These are phyloP conservation scores for Kernera saxatilis DNA, from an alignment of 345 rosid species.

Conservation along the genomic window DNA sequence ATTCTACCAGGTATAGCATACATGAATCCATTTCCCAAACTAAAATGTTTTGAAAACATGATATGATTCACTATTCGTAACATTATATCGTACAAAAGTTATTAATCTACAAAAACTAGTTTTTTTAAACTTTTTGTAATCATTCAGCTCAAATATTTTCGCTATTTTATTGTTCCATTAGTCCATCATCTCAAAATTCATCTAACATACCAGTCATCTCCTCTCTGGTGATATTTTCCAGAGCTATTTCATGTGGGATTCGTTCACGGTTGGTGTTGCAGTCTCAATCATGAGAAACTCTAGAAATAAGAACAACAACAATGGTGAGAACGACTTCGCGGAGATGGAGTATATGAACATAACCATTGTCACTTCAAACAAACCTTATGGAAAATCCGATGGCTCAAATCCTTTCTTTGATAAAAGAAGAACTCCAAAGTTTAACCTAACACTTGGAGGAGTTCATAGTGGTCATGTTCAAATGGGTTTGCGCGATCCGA, in stretches of 20 bases:
- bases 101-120: not conserved
- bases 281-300: slow-evolving; percentile 60
- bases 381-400: slow-evolving; percentile 64
- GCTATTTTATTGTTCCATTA: not conserved
- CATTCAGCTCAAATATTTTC: not conserved
- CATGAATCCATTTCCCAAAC: not conserved
- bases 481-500: slow-evolving; percentile 58
- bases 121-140: not conserved
- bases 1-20: slow-evolving; percentile 49
- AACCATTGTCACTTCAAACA: slow-evolving; percentile 75
- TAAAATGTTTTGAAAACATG: not conserved
- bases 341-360: slow-evolving; percentile 87
- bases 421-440: slow-evolving; percentile 52
- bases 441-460: slow-evolving; percentile 49
- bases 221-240: slow-evolving; percentile 16
- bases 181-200: not conserved
- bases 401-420: slow-evolving; percentile 83
- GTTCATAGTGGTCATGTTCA: slow-evolving; percentile 94
- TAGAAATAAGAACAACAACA: slow-evolving; percentile 4
- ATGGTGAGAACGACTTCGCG: slow-evolving; percentile 67
- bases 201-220: not conserved
- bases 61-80: too few relatives aligned
- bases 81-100: too few relatives aligned
- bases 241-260: slow-evolving; percentile 97
- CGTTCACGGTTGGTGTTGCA: slow-evolving; percentile 79